These are phyloP conservation scores for Spergularia bocconei DNA, from an alignment of 148 eudicot species.

Conservation along the genomic window DNA sequence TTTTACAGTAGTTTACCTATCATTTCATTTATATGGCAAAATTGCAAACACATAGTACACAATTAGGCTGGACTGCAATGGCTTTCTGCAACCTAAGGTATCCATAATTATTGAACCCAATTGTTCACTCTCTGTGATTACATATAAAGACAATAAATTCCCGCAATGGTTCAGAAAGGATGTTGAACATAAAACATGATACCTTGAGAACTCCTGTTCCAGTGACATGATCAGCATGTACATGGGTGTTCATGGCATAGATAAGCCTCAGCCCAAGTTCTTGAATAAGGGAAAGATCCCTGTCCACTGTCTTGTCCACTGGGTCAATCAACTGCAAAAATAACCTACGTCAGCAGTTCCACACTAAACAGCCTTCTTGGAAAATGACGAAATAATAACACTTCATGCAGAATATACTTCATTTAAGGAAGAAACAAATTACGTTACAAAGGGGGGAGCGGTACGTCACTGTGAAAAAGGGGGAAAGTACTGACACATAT, in stretches of 20 bases:
- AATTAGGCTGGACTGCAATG: no score
- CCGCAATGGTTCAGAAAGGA: constrained; percentile 5
- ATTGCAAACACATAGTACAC: no score
- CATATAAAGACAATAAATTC: no score
- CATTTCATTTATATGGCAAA: no score
- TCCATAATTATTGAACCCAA: no score
- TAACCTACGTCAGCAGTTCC: constrained; percentile 20
- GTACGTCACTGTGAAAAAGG: background rate
- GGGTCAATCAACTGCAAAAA: constrained; percentile 82
- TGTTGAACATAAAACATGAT: constrained; percentile 12
- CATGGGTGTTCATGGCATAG: constrained; percentile 94
- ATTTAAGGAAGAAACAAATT: background rate
- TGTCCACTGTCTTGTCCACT: constrained; percentile 81
- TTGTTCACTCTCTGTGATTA: background rate
- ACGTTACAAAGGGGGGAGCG: background rate
- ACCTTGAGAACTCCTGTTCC: constrained; percentile 94
- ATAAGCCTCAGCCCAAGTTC: constrained; percentile 87
- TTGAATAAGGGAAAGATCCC: constrained; percentile 77
- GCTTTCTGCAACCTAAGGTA: no score
- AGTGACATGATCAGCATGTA: constrained; percentile 98
- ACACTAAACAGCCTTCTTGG: background rate
- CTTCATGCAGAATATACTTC: background rate
- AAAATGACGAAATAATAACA: background rate
- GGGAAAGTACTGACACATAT: background rate
- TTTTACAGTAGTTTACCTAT: no score